A percentile compares a stretch with the other conserved stretches of the same genome.
Evolutionary conservation across 345 rosid species (phyloP).

Genomic region (Lumnitzera littorea): DNA sequence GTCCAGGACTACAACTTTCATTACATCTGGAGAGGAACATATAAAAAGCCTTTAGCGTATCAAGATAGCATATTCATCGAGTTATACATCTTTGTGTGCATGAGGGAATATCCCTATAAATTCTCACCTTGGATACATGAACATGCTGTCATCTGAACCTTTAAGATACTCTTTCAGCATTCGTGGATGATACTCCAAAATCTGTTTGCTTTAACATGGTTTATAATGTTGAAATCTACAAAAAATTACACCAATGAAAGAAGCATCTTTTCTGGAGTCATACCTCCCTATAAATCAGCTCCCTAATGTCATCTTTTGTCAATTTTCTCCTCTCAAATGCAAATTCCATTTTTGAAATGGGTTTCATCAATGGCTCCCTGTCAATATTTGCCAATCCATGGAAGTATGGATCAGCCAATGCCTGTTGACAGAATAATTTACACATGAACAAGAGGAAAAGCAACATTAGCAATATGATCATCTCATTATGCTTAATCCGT

Average conservation of each 20-base stretch:
- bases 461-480: neutral
- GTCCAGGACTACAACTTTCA: no score
- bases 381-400: constrained; percentile 62
- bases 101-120: neutral
- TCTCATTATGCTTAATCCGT: neutral
- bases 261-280: neutral
- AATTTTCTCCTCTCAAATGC: constrained; percentile 86
- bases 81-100: no score
- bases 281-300: constrained; percentile 94
- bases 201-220: constrained; percentile 33
- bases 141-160: constrained; percentile 70
- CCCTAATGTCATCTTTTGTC: constrained; percentile 76
- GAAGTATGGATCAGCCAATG: constrained; percentile 90
- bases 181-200: constrained; percentile 86
- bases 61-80: no score
- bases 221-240: neutral
- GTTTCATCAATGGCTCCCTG: constrained; percentile 68
- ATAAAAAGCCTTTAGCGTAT: no score
- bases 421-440: constrained; percentile 30
- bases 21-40: no score
- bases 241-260: constrained; percentile 6
- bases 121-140: constrained; percentile 87
- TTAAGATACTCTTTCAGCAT: constrained; percentile 62
- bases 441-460: constrained; percentile 5
- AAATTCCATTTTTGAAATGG: constrained; percentile 81